Percentiles rank a stretch among this genome's conserved stretches.
Conservation (phyloP, 2,329 filamentous ascomycete genomes). For the Pseudogymnoascus sp. region DNA sequence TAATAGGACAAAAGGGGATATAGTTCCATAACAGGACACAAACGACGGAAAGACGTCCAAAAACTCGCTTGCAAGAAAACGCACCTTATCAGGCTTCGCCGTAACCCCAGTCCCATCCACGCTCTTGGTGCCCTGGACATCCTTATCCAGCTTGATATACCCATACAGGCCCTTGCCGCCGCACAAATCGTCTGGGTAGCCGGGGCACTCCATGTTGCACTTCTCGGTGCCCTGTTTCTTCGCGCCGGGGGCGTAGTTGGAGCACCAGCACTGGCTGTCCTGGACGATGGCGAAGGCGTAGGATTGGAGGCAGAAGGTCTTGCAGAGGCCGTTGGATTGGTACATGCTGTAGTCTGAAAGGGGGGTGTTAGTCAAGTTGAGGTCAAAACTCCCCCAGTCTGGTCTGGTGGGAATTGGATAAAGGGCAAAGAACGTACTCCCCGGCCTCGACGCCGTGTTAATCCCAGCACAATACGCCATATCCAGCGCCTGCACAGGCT, state of each 20-base stretch:
- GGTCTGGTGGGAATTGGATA: no score
- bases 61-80: slow-evolving; percentile 1
- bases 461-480: background rate
- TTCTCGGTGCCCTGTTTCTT: slow-evolving; percentile 32
- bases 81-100: background rate
- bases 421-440: background rate
- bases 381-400: no score
- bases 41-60: background rate
- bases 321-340: slow-evolving; percentile 65
- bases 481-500: background rate
- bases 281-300: slow-evolving; percentile 65
- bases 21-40: background rate
- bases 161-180: slow-evolving; percentile 54
- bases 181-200: slow-evolving; percentile 59
- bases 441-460: background rate
- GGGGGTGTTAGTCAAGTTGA: background rate
- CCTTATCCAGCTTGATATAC: slow-evolving; percentile 50
- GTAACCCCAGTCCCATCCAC: background rate
- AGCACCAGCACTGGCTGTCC: slow-evolving; percentile 63
- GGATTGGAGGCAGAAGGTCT: slow-evolving; percentile 44
- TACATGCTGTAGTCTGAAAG: slow-evolving; percentile 32
- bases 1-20: background rate
- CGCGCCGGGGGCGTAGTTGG: slow-evolving; percentile 53
- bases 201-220: slow-evolving; percentile 57
- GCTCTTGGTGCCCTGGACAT: slow-evolving; percentile 48